Conservation (phyloP, 1,284 basidiomycete species). For the Moesziomyces aphidis region DNA sequence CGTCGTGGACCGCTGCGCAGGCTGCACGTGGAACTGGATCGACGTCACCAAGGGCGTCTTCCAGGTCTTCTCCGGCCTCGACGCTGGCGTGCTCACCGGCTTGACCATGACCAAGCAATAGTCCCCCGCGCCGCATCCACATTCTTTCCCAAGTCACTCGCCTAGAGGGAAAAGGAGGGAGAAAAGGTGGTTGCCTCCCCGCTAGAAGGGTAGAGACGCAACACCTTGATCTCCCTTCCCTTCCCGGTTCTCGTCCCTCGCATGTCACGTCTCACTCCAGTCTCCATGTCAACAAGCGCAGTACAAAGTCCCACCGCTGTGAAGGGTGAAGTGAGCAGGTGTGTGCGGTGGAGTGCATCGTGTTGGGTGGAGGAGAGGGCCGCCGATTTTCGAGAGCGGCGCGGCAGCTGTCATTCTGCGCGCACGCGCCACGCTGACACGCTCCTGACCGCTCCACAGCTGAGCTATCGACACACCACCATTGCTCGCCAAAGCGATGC, state of each 20-base stretch:
- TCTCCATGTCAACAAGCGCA: no score
- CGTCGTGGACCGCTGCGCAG: slow-evolving; percentile 29
- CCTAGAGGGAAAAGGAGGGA: no score
- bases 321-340: no score
- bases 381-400: background rate
- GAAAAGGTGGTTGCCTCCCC: no score
- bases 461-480: background rate
- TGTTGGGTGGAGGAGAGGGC: background rate
- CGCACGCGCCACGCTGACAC: background rate
- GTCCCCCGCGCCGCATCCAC: background rate
- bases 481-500: background rate
- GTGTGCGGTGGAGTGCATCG: background rate
- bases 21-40: slow-evolving; percentile 27
- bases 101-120: slow-evolving; percentile 20
- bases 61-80: slow-evolving; percentile 8
- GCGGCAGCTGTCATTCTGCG: background rate
- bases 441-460: background rate
- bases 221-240: no score
- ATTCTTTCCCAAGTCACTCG: no score
- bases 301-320: no score
- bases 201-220: no score
- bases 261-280: no score
- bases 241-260: no score
- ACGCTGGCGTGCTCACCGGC: slow-evolving; percentile 20
- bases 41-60: slow-evolving; percentile 52